Percentiles rank a stretch among this genome's conserved stretches.
These are phyloP conservation scores for Anisodus tanguticus DNA, from an alignment of 257 asterid species.

Conservation along the genomic window DNA sequence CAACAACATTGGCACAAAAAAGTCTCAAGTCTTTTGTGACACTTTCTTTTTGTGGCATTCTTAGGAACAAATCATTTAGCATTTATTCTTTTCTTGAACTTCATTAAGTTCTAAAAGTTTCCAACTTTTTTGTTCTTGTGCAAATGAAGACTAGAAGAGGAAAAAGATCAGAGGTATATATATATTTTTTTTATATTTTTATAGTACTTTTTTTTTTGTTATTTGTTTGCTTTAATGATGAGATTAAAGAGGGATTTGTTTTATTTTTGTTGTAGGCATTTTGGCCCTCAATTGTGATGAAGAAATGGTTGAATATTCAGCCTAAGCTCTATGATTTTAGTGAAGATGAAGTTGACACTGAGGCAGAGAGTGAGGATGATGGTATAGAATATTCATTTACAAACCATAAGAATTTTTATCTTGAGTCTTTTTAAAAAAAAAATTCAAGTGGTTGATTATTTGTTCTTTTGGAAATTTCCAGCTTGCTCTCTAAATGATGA, in stretches of 20 bases:
- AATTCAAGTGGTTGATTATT: not conserved
- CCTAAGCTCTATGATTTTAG: slow-evolving; percentile 82
- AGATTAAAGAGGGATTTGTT: slow-evolving; percentile 12
- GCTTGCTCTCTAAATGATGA: slow-evolving; percentile 69
- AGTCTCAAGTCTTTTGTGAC: not conserved
- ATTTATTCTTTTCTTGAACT: slow-evolving; percentile 22
- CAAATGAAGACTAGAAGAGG: slow-evolving; percentile 59
- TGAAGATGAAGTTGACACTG: slow-evolving; percentile 93
- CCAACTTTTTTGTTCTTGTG: slow-evolving; percentile 23
- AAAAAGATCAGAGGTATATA: slow-evolving; percentile 67
- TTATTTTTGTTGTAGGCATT: slow-evolving; percentile 55
- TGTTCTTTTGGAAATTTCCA: slow-evolving; percentile 30
- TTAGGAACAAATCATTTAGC: slow-evolving; percentile 23
- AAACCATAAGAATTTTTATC: not conserved
- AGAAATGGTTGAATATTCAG: slow-evolving; percentile 88
- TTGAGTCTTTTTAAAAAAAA: not conserved
- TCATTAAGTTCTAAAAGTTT: slow-evolving; percentile 29
- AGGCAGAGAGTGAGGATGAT: slow-evolving; percentile 87
- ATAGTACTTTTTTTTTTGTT: not conserved
- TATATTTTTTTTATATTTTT: no score
- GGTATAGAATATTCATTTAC: slow-evolving; percentile 43
- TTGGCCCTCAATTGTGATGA: slow-evolving; percentile 95
- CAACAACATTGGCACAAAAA: slow-evolving; percentile 37
- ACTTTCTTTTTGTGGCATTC: not conserved
- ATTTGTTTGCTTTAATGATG: not conserved